Conservation (phyloP, 2,329 filamentous ascomycete genomes). For the Chalaropsis thielavioides region DNA sequence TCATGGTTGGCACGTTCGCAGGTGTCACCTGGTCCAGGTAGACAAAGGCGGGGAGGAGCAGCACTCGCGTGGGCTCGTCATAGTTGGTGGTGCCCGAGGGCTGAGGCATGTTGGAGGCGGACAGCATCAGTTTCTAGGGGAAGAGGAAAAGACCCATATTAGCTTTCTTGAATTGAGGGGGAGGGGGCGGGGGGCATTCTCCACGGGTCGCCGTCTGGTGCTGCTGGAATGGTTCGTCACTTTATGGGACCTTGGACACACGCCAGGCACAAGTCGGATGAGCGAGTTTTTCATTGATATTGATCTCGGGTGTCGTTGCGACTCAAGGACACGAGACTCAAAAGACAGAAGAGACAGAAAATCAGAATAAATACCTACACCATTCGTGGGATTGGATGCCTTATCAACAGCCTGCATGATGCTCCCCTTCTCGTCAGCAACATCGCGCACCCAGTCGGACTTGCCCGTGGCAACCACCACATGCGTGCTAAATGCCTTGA, state of each 20-base stretch:
- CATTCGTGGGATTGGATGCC: conserved; percentile 47
- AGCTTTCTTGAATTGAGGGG: not conserved
- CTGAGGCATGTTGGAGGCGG: conserved; percentile 78
- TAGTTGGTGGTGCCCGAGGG: conserved; percentile 51
- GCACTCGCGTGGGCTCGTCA: conserved; percentile 57
- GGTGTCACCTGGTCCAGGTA: conserved; percentile 75
- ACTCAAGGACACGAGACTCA: too few relatives aligned
- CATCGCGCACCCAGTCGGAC: conserved; percentile 83
- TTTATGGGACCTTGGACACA: not conserved
- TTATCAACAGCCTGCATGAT: conserved; percentile 62
- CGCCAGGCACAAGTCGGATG: not conserved
- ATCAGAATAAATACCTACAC: conserved; percentile 37
- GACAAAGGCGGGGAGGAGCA: conserved; percentile 74
- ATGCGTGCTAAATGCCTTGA: conserved; percentile 82
- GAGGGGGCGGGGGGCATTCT: too few relatives aligned
- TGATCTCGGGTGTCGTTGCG: too few relatives aligned
- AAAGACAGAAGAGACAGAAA: not conserved
- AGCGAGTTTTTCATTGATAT: too few relatives aligned
- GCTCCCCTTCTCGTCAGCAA: conserved; percentile 73
- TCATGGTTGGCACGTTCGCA: conserved; percentile 53
- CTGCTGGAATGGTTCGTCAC: not conserved
- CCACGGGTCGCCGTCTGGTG: not conserved
- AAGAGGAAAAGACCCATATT: not conserved
- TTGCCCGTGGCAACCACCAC: conserved; percentile 89
- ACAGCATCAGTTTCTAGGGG: conserved; percentile 66